These are phyloP conservation scores for Cryptomeria japonica DNA, from an alignment of 75 land plant genomes.

Conservation along the genomic window DNA sequence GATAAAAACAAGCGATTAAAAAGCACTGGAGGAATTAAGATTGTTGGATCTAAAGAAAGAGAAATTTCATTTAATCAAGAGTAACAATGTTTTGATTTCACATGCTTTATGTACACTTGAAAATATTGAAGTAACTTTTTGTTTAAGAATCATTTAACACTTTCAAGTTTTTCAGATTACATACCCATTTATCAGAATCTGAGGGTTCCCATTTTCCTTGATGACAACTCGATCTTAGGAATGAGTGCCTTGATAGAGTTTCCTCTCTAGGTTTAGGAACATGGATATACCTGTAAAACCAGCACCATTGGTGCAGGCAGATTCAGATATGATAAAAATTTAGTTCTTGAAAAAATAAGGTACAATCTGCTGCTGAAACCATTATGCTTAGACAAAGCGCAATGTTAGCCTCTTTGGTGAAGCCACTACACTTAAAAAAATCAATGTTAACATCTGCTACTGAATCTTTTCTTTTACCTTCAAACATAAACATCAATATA, in stretches of 20 bases:
- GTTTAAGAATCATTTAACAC: neutral
- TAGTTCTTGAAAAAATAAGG: neutral
- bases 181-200: neutral
- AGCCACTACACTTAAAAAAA: neutral
- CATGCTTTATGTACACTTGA: neutral
- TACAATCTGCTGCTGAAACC: neutral
- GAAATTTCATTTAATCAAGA: neutral
- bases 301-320: neutral
- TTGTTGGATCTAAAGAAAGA: neutral
- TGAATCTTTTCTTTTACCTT: neutral
- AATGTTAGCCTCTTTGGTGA: neutral
- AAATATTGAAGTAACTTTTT: neutral
- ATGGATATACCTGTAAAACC: neutral
- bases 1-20: neutral
- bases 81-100: neutral
- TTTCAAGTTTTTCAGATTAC: neutral
- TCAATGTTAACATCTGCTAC: neutral
- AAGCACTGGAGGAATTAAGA: neutral
- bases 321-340: neutral
- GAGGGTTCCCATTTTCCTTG: neutral
- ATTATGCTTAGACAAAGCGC: neutral
- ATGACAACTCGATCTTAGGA: neutral
- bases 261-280: conserved; percentile 1
- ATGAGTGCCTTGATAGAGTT: neutral
- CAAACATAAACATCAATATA: neutral